Evolutionary conservation across 345 rosid species (phyloP).

Genomic region (Eucalyptus grandis): DNA sequence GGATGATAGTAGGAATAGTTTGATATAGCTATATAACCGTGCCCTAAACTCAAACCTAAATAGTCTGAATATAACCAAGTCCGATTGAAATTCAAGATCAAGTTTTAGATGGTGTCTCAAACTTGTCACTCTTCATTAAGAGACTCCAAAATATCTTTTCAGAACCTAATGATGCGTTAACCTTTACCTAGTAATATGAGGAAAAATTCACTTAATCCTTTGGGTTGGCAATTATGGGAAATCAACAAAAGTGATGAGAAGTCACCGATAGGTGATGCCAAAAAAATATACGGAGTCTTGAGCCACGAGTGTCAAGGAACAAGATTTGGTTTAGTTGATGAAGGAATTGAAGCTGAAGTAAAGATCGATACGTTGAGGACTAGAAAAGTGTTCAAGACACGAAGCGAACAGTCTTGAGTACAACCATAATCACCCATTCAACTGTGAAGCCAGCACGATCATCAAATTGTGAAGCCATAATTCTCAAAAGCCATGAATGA

Average conservation of each 20-base stretch:
- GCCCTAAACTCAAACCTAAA: background rate
- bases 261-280: background rate
- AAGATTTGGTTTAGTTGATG: background rate
- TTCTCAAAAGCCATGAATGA: background rate
- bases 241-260: background rate
- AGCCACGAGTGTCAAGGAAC: background rate
- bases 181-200: background rate
- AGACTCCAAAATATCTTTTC: background rate
- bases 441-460: background rate
- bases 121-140: background rate
- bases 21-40: background rate
- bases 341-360: background rate
- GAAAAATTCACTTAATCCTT: background rate
- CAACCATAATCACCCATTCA: background rate
- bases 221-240: background rate
- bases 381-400: background rate
- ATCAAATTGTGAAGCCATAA: background rate
- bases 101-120: background rate
- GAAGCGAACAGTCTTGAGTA: background rate
- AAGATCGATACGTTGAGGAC: background rate
- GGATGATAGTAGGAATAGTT: background rate
- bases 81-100: background rate
- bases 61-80: background rate
- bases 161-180: background rate
- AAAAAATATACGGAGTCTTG: background rate